These are phyloP conservation scores for Cladobotryum mycophilum DNA, from an alignment of 2,329 filamentous ascomycete genomes.

Conservation along the genomic window DNA sequence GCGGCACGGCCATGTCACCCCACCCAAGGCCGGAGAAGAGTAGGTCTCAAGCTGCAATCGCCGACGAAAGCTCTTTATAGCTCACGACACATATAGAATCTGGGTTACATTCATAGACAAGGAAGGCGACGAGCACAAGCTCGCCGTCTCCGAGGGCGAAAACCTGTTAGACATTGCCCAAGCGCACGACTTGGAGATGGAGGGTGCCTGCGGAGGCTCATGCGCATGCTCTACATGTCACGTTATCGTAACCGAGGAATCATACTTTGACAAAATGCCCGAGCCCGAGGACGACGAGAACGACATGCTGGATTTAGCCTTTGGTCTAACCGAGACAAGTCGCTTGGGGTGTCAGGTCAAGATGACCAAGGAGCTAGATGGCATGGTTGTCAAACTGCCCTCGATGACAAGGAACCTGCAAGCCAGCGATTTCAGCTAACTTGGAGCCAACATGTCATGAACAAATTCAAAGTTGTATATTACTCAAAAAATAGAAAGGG, in stretches of 20 bases:
- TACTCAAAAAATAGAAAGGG: slow-evolving; percentile 5
- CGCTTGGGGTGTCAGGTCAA: slow-evolving; percentile 82
- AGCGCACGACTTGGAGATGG: slow-evolving; percentile 94
- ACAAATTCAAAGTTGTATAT: slow-evolving; percentile 5
- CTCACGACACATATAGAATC: slow-evolving; percentile 47
- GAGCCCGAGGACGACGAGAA: slow-evolving; percentile 77
- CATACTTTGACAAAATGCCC: slow-evolving; percentile 70
- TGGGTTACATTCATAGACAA: slow-evolving; percentile 93
- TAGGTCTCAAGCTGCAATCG: slow-evolving; percentile 39
- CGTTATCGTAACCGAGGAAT: slow-evolving; percentile 71
- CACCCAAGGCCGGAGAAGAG: slow-evolving; percentile 90
- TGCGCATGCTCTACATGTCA: slow-evolving; percentile 93
- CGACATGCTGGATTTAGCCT: slow-evolving; percentile 86
- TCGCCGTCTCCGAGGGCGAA: slow-evolving; percentile 78
- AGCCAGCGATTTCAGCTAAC: slow-evolving; percentile 73
- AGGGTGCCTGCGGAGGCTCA: slow-evolving; percentile 91
- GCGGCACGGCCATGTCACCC: slow-evolving; percentile 72
- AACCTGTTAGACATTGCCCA: slow-evolving; percentile 95
- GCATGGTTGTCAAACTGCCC: slow-evolving; percentile 76
- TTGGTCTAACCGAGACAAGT: slow-evolving; percentile 80
- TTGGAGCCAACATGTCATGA: background rate
- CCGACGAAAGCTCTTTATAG: background rate
- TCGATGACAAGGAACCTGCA: slow-evolving; percentile 95
- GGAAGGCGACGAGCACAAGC: slow-evolving; percentile 66
- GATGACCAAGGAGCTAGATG: slow-evolving; percentile 88